These are phyloP conservation scores for Botrytis elliptica DNA, from an alignment of 2,329 filamentous ascomycete genomes.

Conservation along the genomic window DNA sequence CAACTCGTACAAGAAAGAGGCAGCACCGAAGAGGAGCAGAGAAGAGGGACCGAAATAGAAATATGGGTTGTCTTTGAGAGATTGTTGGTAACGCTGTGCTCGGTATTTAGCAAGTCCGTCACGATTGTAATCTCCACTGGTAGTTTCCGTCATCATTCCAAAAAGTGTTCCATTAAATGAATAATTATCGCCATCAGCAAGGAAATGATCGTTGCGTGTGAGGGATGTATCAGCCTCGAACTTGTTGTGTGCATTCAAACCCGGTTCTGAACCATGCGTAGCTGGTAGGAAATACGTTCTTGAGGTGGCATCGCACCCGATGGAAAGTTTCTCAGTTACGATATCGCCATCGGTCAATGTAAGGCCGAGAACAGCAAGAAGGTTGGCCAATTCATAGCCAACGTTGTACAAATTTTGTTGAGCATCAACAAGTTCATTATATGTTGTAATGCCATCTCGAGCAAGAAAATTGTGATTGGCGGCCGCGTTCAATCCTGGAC, in stretches of 20 bases:
- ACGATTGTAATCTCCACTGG: slow-evolving; percentile 41
- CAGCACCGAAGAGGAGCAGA: background rate
- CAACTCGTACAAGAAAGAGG: slow-evolving; percentile 9
- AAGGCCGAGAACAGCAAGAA: slow-evolving; percentile 19
- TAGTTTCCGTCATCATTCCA: slow-evolving; percentile 32
- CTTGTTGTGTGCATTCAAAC: slow-evolving; percentile 45
- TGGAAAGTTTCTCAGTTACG: slow-evolving; percentile 31
- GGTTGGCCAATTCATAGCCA: slow-evolving; percentile 28
- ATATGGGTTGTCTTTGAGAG: slow-evolving; percentile 30
- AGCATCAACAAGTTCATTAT: slow-evolving; percentile 34
- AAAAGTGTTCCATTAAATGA: slow-evolving; percentile 39
- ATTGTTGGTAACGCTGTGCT: slow-evolving; percentile 39
- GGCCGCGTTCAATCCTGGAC: slow-evolving; percentile 44
- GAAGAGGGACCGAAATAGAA: slow-evolving; percentile 33
- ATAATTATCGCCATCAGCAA: slow-evolving; percentile 24
- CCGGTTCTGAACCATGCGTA: slow-evolving; percentile 30
- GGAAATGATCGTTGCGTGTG: slow-evolving; percentile 49
- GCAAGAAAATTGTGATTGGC: slow-evolving; percentile 45
- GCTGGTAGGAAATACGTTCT: slow-evolving; percentile 34
- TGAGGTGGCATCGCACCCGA: slow-evolving; percentile 35
- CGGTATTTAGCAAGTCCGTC: slow-evolving; percentile 31
- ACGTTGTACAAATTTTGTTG: slow-evolving; percentile 35
- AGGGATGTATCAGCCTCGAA: slow-evolving; percentile 53
- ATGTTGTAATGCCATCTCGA: slow-evolving; percentile 39
- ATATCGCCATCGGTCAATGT: slow-evolving; percentile 31